Evolutionary conservation across 805 yeast species (phyloP), one percentile per base, ranked within the genome.

Genomic region (Candida cerambycidarum): DNA sequence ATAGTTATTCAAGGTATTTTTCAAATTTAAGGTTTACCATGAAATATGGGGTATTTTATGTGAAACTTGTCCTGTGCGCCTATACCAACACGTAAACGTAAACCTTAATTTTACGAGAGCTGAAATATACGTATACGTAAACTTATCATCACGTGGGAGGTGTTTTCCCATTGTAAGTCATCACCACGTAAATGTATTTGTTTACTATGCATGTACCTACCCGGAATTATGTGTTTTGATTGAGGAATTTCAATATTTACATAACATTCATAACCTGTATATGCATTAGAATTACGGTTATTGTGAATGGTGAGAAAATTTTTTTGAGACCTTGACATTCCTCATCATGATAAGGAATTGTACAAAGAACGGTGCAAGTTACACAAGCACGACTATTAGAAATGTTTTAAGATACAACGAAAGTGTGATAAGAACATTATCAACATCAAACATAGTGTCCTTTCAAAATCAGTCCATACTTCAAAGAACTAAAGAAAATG

Each of bases 391-490:
- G n/a, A n/a, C n/a, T n/a, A n/a, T n/a, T n/a, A n/a, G n/a, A n/a
- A n/a, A n/a, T n/a, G n/a, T n/a, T n/a, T n/a, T n/a, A n/a, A n/a
- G n/a, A n/a, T n/a, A n/a, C n/a, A n/a, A n/a, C n/a, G n/a, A n/a
- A n/a, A n/a, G n/a, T 21, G 23, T 21, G 29, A n/a, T 12, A 11
- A 25, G 29, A n/a, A 4, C 29, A n/a, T 25, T 25, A 7, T 4
- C 11, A 12, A 25, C 29, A 25, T 25, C 29, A 4, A 25, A 12
- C 13, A 11, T 11, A 7, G 29, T 5, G 5, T 12, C 12, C 4
- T 41, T 41, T 17, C 32, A 41, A 30, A 41, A 21, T 5, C 19
- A 27, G 12, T 34, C 43, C 8, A 31, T 41, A 14, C 35, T 41
- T 17, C 30, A 25, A 12, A 25, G 19, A 10, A 16, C 31, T 9